Evolutionary conservation across 1,284 basidiomycete species (phyloP), one percentile per base, ranked within the genome.

Genomic region (Sanghuangporus baumii): DNA sequence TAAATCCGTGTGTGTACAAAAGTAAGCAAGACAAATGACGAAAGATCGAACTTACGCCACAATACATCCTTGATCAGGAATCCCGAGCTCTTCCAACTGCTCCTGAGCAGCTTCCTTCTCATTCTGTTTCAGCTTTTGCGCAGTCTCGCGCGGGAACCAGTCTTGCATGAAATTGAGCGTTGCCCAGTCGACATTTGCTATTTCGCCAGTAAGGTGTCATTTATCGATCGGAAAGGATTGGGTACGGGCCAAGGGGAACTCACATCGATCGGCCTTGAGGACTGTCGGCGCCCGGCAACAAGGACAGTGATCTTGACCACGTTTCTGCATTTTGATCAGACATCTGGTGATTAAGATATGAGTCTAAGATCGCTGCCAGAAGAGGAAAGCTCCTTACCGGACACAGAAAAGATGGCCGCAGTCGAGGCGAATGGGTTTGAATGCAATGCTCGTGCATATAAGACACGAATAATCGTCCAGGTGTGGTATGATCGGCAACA

Each of bases 381-480:
- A 23, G 8, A 14, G 34, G 34, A 20, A 36, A 12, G n/a, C 11
- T 16, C 68, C 74, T 37, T 62, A 84, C 80, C 90, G 75, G 8
- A 94, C 92, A 69, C 95, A 98, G 74, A 97, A 97, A n/a, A 96
- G 76, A 73, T 98, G 96, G 0, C 88, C 82, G 68, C 96, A 98
- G 31, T 76, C 75, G 3, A 98, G 80, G 3, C 94, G 80, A 61
- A 98, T 93, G 0, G 93, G 93, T 73, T 93, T 94, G 79, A 94
- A 94, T 6, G 93, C 93, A 66, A 95, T 86, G 61, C 81, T 84
- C 1, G 86, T 91, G 74, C 93, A 94, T 63, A 94, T 94, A 40
- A 85, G 75, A 67, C 89, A 91, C 0, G 80, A 72, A 68, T 89
- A 90, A 71, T 90, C 88, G 69, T 97, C 94, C 14, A 97, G 77